Base-by-base conservation (phyloP, 2,329 filamentous ascomycete species). In the Purpureocillium lavendulum region DNA sequence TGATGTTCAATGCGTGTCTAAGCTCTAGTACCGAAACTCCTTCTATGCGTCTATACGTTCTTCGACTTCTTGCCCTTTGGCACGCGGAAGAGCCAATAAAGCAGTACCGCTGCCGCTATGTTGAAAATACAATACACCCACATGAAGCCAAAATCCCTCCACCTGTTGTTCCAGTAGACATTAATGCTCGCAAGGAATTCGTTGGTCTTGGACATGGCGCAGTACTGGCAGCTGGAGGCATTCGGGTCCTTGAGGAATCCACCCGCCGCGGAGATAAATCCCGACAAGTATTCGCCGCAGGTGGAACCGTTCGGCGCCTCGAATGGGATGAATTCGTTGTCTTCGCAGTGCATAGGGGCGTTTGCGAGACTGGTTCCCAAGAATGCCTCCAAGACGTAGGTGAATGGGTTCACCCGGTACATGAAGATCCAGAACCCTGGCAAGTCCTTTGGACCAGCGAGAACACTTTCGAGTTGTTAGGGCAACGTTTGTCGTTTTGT, bases 391-490 rank as follows among this genome's bases (percentile, higher is more conserved):
- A 87, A 73, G 2, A 87, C 64, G 55, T 90, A 90, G 0, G 82
- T 85, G 55, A 89, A 80, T 0, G 85, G 84, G 1, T 77, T 84
- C 37, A 84, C 63, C 30, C 81, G 73, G 56, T 87, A 86, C 75
- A 86, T 80, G 66, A 84, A 85, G 48, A 79, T 75, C 84, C 84
- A 88, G 66, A 87, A 87, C 3, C 74, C 66, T 0, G 84, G 82
- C n/a, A 88, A 70, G 2, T 66, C 61, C 1, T 59, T 55, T 1
- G 80, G 80, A 2, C 67, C 61, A 6, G 78, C 78, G 36, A 87
- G 67, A 28, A 87, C 77, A 62, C 76, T 68, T 39, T n/a, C 5
- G 12, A 7, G 5, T 7, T 16, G 13, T 16, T 7, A 14, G 13
- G 12, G 29, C 29, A 5, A 14, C 12, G 13, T 16, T 7, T 17